Evolutionary conservation across 2,329 filamentous ascomycete genomes (phyloP).

Genomic region (Pochonia chlamydosporia): DNA sequence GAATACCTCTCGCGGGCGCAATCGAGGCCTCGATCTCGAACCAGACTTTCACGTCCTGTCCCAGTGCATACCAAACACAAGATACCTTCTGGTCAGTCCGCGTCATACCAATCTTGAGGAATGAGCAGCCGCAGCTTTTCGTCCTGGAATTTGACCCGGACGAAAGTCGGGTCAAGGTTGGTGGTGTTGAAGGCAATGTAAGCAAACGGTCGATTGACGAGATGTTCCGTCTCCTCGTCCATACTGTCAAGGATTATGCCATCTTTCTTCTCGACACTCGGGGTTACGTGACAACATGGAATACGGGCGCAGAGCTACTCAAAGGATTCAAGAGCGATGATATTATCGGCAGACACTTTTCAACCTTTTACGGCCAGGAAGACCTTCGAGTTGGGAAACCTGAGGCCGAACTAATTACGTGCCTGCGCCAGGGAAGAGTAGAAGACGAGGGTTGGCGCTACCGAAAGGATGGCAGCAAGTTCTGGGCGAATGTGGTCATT

Average conservation of each 20-base stretch:
- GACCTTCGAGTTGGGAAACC: slow-evolving; percentile 45
- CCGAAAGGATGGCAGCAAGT: slow-evolving; percentile 49
- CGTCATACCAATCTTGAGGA: slow-evolving; percentile 24
- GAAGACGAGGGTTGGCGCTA: slow-evolving; percentile 58
- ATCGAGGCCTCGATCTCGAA: slow-evolving; percentile 23
- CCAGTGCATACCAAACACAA: slow-evolving; percentile 12
- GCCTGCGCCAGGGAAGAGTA: slow-evolving; percentile 47
- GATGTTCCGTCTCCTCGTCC: slow-evolving; percentile 54
- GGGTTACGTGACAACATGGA: slow-evolving; percentile 54
- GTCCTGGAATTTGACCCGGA: slow-evolving; percentile 26
- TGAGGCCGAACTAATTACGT: slow-evolving; percentile 42
- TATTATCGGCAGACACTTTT: slow-evolving; percentile 54
- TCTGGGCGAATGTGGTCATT: slow-evolving; percentile 57
- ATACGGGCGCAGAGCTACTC: slow-evolving; percentile 46
- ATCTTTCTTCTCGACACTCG: slow-evolving; percentile 55
- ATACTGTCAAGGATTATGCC: slow-evolving; percentile 56
- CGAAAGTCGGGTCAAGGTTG: slow-evolving; percentile 4
- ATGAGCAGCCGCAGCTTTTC: slow-evolving; percentile 21
- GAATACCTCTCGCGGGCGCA: slow-evolving; percentile 17
- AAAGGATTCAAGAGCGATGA: slow-evolving; percentile 51
- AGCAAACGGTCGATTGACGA: slow-evolving; percentile 38
- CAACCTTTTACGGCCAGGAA: slow-evolving; percentile 47
- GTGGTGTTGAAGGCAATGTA: slow-evolving; percentile 15
- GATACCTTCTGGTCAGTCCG: slow-evolving; percentile 22
- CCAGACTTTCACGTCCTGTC: slow-evolving; percentile 18